These are phyloP conservation scores for Botrytis tulipae DNA, from an alignment of 2,329 filamentous ascomycete genomes.

Conservation along the genomic window DNA sequence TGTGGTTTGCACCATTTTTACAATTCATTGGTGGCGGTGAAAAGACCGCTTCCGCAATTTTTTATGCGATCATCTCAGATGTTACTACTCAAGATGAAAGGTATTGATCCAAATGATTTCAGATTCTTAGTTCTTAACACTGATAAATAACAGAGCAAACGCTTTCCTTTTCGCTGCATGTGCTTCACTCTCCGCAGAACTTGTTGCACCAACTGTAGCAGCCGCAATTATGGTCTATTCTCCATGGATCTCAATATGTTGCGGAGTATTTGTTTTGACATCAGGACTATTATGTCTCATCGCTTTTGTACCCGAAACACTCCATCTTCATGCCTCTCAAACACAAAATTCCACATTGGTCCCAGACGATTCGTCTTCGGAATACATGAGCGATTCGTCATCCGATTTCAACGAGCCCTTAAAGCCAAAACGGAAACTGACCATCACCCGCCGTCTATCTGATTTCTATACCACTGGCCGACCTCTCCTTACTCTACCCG, in stretches of 20 bases:
- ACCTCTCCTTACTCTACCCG: constrained; percentile 31
- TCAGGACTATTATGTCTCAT: constrained; percentile 28
- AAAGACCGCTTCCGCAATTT: constrained; percentile 36
- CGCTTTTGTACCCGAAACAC: constrained; percentile 38
- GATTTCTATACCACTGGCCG: constrained; percentile 21
- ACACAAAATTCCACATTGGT: neutral
- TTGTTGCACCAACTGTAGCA: constrained; percentile 42
- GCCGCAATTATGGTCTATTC: constrained; percentile 40
- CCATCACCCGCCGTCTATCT: constrained; percentile 21
- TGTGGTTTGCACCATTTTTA: constrained; percentile 40
- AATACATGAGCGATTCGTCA: constrained; percentile 14
- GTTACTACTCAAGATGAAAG: constrained; percentile 41
- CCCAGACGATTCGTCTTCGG: constrained; percentile 2
- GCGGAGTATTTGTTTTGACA: constrained; percentile 26
- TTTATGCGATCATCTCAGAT: constrained; percentile 42
- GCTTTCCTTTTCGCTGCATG: constrained; percentile 40
- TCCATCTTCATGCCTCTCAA: constrained; percentile 29
- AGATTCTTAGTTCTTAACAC: neutral
- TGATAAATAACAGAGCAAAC: constrained; percentile 38
- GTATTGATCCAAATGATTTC: constrained; percentile 26
- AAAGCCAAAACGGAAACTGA: constrained; percentile 14
- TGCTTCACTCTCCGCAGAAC: constrained; percentile 38
- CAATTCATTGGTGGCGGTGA: constrained; percentile 41
- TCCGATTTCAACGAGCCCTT: neutral
- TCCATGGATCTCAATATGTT: constrained; percentile 32